Conservation (phyloP, 2,329 filamentous ascomycete genomes). For the Diaporthe velutina region DNA sequence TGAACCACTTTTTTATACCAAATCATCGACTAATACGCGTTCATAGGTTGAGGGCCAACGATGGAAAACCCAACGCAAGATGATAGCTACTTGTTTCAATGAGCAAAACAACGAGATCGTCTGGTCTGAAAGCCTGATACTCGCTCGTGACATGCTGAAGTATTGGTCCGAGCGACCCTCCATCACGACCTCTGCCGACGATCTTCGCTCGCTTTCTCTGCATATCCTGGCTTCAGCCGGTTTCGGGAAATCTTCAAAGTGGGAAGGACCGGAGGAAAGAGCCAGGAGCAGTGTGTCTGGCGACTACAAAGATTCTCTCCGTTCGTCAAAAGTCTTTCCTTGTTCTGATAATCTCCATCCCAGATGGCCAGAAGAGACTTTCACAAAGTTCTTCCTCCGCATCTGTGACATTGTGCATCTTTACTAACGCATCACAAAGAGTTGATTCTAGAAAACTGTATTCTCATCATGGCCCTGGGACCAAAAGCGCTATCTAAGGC, state of each 20-base stretch:
- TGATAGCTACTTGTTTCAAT: slow-evolving; percentile 24
- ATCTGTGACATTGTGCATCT: background rate
- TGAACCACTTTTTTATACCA: no score
- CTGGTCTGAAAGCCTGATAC: slow-evolving; percentile 13
- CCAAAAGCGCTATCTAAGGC: slow-evolving; percentile 39
- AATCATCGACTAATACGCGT: background rate
- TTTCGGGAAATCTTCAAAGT: slow-evolving; percentile 38
- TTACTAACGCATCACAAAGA: background rate
- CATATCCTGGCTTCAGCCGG: slow-evolving; percentile 26
- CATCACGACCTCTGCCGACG: slow-evolving; percentile 10
- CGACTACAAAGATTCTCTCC: background rate
- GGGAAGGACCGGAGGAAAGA: slow-evolving; percentile 44
- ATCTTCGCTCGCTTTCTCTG: slow-evolving; percentile 25
- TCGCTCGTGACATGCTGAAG: slow-evolving; percentile 18
- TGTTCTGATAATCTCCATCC: background rate
- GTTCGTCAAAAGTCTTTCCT: background rate
- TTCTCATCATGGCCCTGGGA: slow-evolving; percentile 45
- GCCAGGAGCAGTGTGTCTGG: slow-evolving; percentile 18
- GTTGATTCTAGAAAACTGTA: slow-evolving; percentile 45
- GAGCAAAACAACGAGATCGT: slow-evolving; percentile 31
- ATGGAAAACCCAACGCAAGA: slow-evolving; percentile 26
- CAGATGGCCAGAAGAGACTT: background rate
- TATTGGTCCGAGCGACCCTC: slow-evolving; percentile 10
- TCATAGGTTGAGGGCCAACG: slow-evolving; percentile 13
- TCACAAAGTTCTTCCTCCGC: background rate